phyloP scores from a whole-genome alignment of 768 basidiomycete species.

The Terana coerulea region DNA sequence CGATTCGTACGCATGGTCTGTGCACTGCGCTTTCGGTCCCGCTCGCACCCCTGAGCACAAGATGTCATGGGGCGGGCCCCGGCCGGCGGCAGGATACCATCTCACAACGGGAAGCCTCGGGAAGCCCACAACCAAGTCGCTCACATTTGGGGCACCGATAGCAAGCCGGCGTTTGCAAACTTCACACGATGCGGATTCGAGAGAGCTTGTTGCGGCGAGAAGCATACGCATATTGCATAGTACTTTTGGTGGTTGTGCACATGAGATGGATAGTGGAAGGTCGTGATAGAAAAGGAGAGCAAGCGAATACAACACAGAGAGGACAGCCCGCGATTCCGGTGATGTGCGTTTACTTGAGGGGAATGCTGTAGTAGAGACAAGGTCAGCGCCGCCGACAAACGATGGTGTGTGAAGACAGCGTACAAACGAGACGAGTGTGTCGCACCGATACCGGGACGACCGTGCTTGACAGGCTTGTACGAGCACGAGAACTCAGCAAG shows the following conservation, averaged over 20 bases:
- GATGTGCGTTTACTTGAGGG: conserved; percentile 78
- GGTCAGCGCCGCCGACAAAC: conserved; percentile 11
- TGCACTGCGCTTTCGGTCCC: too few relatives aligned
- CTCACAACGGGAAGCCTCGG: too few relatives aligned
- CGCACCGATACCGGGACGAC: conserved; percentile 97
- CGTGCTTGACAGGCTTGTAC: conserved; percentile 99
- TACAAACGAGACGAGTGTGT: conserved; percentile 86
- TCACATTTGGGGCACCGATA: too few relatives aligned
- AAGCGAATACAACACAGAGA: conserved; percentile 26
- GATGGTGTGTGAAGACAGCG: conserved; percentile 25
- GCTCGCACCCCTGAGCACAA: too few relatives aligned
- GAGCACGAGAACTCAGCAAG: conserved; percentile 97
- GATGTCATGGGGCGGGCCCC: too few relatives aligned
- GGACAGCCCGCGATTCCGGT: conserved; percentile 15
- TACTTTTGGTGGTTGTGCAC: conserved; percentile 30
- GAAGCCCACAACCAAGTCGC: too few relatives aligned
- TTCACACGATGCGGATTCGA: too few relatives aligned
- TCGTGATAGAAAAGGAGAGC: conserved; percentile 11
- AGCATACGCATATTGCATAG: conserved; percentile 34
- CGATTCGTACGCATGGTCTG: too few relatives aligned
- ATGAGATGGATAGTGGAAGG: conserved; percentile 20
- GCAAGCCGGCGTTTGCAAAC: too few relatives aligned
- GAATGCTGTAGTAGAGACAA: conserved; percentile 52
- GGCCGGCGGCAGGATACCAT: too few relatives aligned
- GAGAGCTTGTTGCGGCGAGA: too few relatives aligned